Evolutionary conservation across 2,329 filamentous ascomycete species (phyloP).

Genomic region (Helicocarpus griseus): DNA sequence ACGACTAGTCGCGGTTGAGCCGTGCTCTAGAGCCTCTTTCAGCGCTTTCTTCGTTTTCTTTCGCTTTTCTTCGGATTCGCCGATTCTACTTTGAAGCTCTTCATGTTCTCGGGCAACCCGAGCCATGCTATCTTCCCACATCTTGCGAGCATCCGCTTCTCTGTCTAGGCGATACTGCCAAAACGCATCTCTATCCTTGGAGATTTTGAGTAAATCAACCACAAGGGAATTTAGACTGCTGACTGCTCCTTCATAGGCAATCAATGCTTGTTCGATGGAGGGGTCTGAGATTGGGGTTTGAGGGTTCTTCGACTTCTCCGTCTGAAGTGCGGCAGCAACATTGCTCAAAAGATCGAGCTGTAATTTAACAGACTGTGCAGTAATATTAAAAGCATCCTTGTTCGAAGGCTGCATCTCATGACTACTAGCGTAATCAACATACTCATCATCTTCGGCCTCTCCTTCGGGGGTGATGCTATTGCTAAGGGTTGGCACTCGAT

Average conservation of each 20-base stretch:
- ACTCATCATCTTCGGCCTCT: constrained; percentile 62
- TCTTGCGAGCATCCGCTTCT: constrained; percentile 79
- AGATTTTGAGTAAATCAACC: constrained; percentile 81
- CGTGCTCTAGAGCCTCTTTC: constrained; percentile 67
- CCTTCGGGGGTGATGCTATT: constrained; percentile 46
- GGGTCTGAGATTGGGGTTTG: constrained; percentile 64
- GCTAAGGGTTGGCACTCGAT: constrained; percentile 39
- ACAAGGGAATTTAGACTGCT: constrained; percentile 76
- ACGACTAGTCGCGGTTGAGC: constrained; percentile 31
- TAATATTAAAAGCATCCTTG: constrained; percentile 95
- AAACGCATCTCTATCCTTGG: constrained; percentile 85
- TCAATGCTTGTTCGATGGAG: constrained; percentile 64
- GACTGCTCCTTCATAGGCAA: constrained; percentile 82
- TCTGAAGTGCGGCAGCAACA: constrained; percentile 71
- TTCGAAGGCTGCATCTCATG: constrained; percentile 60
- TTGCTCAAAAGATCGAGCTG: constrained; percentile 84
- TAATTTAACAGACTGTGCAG: constrained; percentile 84
- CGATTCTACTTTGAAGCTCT: constrained; percentile 74
- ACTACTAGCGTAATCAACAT: constrained; percentile 69
- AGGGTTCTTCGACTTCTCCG: constrained; percentile 61
- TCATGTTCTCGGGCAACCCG: constrained; percentile 93
- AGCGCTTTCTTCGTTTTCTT: constrained; percentile 82
- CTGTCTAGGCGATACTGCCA: constrained; percentile 94
- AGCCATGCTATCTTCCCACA: constrained; percentile 99
- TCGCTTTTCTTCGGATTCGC: constrained; percentile 81